These are phyloP conservation scores for Xylaria multiplex DNA, from an alignment of 2,329 filamentous ascomycete species.

Conservation along the genomic window DNA sequence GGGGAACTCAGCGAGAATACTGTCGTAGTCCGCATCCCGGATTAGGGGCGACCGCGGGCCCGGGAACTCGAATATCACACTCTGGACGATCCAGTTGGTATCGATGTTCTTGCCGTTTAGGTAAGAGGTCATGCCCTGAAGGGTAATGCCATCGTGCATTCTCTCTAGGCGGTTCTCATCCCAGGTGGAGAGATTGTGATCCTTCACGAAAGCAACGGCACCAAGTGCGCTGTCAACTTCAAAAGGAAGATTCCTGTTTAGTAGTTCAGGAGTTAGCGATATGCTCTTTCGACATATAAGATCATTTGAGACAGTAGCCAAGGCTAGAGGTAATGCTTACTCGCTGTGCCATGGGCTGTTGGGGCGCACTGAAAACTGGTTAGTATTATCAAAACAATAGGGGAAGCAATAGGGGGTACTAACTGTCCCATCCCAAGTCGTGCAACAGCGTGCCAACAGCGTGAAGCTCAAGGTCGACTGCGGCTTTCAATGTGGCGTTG, in stretches of 20 bases:
- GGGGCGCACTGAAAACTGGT: constrained; percentile 25
- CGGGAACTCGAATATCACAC: constrained; percentile 35
- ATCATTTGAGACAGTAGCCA: neutral
- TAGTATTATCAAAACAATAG: neutral
- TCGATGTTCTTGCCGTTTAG: constrained; percentile 32
- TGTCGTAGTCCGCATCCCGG: constrained; percentile 25
- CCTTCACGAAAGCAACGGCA: constrained; percentile 26
- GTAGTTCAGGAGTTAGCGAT: neutral
- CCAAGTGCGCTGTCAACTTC: constrained; percentile 33
- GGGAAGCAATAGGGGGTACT: constrained; percentile 7
- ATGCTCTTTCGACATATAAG: neutral
- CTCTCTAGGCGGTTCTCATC: constrained; percentile 18
- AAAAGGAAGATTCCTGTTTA: constrained; percentile 23
- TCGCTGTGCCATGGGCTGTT: constrained; percentile 30
- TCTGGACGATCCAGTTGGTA: constrained; percentile 30
- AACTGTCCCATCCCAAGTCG: constrained; percentile 36
- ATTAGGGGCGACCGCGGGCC: constrained; percentile 31
- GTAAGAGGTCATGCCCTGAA: constrained; percentile 29
- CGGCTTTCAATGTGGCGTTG: constrained; percentile 33
- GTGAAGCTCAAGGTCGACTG: constrained; percentile 33
- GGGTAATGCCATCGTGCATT: constrained; percentile 30
- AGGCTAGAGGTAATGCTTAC: neutral
- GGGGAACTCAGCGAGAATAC: constrained; percentile 30
- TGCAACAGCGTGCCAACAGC: constrained; percentile 33
- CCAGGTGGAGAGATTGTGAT: constrained; percentile 19